Evolutionary conservation across 140 eudicot species (phyloP).

Genomic region (Erigeron philadelphicus): DNA sequence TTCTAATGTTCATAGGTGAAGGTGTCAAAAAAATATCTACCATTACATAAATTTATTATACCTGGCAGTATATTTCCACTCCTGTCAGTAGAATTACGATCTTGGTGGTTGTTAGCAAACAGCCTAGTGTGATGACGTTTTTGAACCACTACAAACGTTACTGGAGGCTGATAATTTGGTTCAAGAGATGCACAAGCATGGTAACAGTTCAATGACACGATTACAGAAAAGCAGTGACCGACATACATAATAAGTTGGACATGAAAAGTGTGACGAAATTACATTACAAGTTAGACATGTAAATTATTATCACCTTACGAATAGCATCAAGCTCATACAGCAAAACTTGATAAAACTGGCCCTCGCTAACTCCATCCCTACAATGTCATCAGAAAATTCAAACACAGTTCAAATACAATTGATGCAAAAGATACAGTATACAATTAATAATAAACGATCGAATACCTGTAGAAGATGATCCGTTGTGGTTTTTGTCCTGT

Average conservation of each 20-base stretch:
- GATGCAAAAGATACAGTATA: not conserved
- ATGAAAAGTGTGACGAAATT: not conserved
- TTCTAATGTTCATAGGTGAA: not conserved
- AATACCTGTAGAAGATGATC: constrained; percentile 71
- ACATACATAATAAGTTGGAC: not conserved
- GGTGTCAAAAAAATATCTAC: not conserved
- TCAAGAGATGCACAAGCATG: constrained; percentile 87
- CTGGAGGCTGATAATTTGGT: constrained; percentile 82
- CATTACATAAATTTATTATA: not conserved
- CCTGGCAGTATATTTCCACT: constrained; percentile 92
- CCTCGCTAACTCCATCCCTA: constrained; percentile 98
- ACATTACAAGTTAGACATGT: not conserved
- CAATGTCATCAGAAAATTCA: constrained; percentile 22
- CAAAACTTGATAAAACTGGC: constrained; percentile 87
- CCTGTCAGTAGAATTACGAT: constrained; percentile 59
- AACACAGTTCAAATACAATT: not conserved
- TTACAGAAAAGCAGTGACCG: not conserved
- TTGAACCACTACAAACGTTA: constrained; percentile 87
- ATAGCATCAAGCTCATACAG: constrained; percentile 89
- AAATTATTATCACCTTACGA: constrained; percentile 54
- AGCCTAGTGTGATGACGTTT: constrained; percentile 86
- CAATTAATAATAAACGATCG: not conserved
- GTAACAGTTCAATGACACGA: not conserved
- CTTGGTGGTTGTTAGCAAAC: constrained; percentile 66
- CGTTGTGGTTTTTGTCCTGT: constrained; percentile 82